A percentile compares a stretch with the other conserved stretches of the same genome.
Conservation (phyloP, 371 early-diverging fungal species). For the Rhizopus sp. region DNA sequence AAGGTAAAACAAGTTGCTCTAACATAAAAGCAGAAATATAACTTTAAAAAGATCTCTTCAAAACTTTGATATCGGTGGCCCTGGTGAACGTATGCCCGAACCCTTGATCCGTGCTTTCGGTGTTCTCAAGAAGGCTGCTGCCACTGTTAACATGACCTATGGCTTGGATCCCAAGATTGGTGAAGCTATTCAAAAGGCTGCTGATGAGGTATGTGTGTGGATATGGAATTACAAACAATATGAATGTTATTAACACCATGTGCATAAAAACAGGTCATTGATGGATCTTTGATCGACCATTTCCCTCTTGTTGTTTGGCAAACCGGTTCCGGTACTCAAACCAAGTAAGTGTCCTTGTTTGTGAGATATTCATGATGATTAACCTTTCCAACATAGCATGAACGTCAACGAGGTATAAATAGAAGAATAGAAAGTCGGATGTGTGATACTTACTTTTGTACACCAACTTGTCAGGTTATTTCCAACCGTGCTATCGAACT, state of each 20-base stretch:
- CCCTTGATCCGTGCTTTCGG: conserved; percentile 86
- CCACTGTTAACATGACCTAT: conserved; percentile 79
- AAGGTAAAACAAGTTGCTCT: conserved; percentile 43
- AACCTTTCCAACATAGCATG: conserved; percentile 53
- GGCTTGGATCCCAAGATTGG: conserved; percentile 68
- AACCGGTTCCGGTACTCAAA: conserved; percentile 90
- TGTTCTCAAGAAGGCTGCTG: conserved; percentile 87
- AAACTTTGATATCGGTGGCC: conserved; percentile 89
- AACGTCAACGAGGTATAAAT: conserved; percentile 70
- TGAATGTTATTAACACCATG: neutral
- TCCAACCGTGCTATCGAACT: conserved; percentile 91
- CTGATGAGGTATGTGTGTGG: conserved; percentile 63
- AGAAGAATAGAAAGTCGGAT: neutral
- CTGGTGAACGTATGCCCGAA: conserved; percentile 81
- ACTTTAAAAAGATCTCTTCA: conserved; percentile 54
- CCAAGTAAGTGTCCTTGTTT: conserved; percentile 67
- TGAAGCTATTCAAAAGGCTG: conserved; percentile 78
- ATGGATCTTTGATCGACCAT: conserved; percentile 76
- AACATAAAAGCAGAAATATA: neutral
- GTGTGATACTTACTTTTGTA: neutral
- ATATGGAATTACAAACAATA: neutral
- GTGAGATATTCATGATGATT: neutral
- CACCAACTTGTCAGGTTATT: conserved; percentile 52
- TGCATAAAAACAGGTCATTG: conserved; percentile 59
- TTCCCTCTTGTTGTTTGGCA: conserved; percentile 91